phyloP scores from a whole-genome alignment of 257 asterid genomes.

The Cinchona pubescens region DNA sequence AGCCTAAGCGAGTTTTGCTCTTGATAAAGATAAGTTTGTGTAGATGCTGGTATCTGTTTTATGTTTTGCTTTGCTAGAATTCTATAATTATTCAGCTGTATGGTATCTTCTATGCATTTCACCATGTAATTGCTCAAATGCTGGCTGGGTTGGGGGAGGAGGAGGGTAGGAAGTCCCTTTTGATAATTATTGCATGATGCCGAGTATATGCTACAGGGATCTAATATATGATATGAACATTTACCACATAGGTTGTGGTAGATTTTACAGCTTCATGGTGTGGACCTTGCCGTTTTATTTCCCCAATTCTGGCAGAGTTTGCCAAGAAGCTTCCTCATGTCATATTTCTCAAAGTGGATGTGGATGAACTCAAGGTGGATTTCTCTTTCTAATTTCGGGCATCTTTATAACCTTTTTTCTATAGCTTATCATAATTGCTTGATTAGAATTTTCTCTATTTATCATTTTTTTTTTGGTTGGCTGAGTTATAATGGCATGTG shows the following conservation, averaged over 20 bases:
- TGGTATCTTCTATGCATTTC: not conserved
- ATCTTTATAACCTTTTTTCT: not conserved
- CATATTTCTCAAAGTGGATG: slow-evolving; percentile 82
- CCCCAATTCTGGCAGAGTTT: slow-evolving; percentile 64
- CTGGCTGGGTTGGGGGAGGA: no score
- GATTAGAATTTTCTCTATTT: not conserved
- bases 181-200: not conserved
- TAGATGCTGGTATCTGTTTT: not conserved
- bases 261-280: slow-evolving; percentile 92
- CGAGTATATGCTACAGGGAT: not conserved
- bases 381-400: no score
- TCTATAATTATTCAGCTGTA: not conserved
- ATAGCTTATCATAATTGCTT: not conserved
- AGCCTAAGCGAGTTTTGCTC: not conserved
- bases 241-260: not conserved
- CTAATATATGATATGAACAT: not conserved
- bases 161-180: no score
- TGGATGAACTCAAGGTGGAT: slow-evolving; percentile 80
- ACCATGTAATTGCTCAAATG: not conserved
- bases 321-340: slow-evolving; percentile 58
- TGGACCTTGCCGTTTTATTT: no score
- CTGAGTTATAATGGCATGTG: slow-evolving; percentile 1
- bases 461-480: not conserved
- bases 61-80: not conserved
- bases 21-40: not conserved